These are phyloP conservation scores for Ilex paraguariensis DNA, from an alignment of 305 asterid genomes.

Conservation along the genomic window DNA sequence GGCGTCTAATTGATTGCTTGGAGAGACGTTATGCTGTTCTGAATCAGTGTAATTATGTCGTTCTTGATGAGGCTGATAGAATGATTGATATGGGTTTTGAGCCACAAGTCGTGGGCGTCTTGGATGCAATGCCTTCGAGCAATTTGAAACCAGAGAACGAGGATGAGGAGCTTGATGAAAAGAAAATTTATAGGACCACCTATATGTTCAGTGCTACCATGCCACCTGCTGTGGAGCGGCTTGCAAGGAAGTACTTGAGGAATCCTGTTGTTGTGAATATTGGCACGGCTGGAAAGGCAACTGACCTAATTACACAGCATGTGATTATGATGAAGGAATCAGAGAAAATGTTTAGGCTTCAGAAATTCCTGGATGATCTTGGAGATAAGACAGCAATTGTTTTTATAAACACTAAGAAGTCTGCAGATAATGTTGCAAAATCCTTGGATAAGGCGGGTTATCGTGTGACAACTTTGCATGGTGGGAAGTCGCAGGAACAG, in stretches of 20 bases:
- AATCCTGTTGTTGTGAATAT: background rate
- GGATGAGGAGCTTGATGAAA: too few species aligned
- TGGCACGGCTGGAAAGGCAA: background rate
- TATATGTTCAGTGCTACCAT: slow-evolving; percentile 1
- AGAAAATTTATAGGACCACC: background rate
- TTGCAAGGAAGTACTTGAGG: background rate
- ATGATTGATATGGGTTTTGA: too few species aligned
- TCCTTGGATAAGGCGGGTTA: background rate
- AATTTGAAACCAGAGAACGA: too few species aligned
- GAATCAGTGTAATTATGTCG: too few species aligned
- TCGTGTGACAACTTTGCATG: background rate
- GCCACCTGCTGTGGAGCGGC: slow-evolving; percentile 1
- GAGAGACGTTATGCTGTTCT: background rate
- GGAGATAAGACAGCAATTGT: background rate
- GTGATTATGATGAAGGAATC: background rate
- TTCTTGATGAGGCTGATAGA: too few species aligned
- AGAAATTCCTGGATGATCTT: background rate
- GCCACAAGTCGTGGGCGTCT: too few species aligned
- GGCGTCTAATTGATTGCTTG: background rate
- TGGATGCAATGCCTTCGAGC: too few species aligned
- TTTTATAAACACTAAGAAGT: background rate
- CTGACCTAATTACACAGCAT: background rate
- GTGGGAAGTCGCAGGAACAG: background rate
- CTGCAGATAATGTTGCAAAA: background rate
- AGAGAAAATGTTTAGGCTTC: background rate